These are phyloP conservation scores for Aspergillus versicolor DNA, from an alignment of 2,329 filamentous ascomycete genomes.

Conservation along the genomic window DNA sequence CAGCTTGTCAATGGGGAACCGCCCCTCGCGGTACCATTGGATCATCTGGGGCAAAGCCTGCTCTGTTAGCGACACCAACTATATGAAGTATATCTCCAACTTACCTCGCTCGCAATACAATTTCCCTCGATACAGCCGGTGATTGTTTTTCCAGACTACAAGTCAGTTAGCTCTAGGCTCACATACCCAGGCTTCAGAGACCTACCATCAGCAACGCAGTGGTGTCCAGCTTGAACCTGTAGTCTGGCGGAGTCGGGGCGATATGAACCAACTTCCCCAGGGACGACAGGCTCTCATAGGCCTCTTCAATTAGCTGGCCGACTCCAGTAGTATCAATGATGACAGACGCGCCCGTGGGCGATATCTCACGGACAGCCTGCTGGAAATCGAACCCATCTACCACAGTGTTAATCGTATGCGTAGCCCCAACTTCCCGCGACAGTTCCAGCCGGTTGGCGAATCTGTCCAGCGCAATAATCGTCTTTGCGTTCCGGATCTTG, in stretches of 20 bases:
- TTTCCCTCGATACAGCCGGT: conserved; percentile 21
- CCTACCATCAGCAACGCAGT: not conserved
- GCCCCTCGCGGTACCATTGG: conserved; percentile 20
- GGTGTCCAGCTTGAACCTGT: conserved; percentile 7
- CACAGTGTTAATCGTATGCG: conserved; percentile 38
- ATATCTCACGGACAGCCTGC: conserved; percentile 6
- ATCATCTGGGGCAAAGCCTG: conserved; percentile 20
- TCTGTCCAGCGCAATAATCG: conserved; percentile 42
- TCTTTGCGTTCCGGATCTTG: conserved; percentile 40
- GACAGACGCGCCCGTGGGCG: conserved; percentile 14
- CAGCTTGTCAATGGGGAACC: conserved; percentile 17
- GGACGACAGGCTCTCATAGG: conserved; percentile 28
- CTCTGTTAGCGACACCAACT: not conserved
- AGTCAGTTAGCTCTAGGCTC: not conserved
- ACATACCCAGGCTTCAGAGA: not conserved
- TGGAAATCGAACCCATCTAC: conserved; percentile 4
- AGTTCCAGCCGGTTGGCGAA: conserved; percentile 33
- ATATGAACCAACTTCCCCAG: conserved; percentile 52
- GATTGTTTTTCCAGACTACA: conserved; percentile 15
- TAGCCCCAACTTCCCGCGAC: conserved; percentile 39
- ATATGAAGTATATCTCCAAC: not conserved
- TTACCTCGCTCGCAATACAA: conserved; percentile 10
- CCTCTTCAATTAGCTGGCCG: conserved; percentile 16
- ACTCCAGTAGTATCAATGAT: conserved; percentile 22
- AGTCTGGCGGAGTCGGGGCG: conserved; percentile 45